Base-by-base conservation (phyloP, 257 asterid species). In the Gardenia jasminoides region DNA sequence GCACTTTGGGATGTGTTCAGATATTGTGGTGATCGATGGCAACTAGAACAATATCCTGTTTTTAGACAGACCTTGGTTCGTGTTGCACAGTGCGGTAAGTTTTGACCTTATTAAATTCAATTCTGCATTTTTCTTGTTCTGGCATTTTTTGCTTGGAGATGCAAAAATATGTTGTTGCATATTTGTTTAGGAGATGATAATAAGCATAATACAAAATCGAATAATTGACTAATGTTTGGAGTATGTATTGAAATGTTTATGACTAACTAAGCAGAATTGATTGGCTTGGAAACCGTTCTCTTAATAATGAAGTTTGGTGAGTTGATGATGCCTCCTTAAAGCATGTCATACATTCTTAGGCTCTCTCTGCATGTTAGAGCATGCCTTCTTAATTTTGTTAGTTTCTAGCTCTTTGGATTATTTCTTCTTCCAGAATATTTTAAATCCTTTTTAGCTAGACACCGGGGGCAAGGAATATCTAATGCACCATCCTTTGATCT, bases 1-100 rank as follows among this genome's bases (percentile, higher is more conserved):
- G 97, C 91, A 6, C 86, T 95, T 61, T 95, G 99, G 99, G 99
- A 95, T 68, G 88, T 74, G 46, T 89, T 93, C 36, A 90, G 82
- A 72, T 84, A 85, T 80, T 85, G 89, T 65, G 87, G 89, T 74
- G 92, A 90, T 68, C 87, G 79, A 7, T 93, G 93, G 92, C 90
- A 89, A 20, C 80, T 92, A 84, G 92, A 90, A 47, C 84, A 79
- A 46, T 82, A 79, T 78, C 98, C 96, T 26, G 50, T 83, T 3
- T 13, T 88, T 9, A 83, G 86, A 74, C 89, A 88, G 78, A 78
- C 83, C 80, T 76, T 91, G 76, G 80, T 92, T 77, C 92, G 89
- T 41, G 64, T 85, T 54, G 79, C 92, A 85, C 98, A 95, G 80
- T 93, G 97, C 75, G 93, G 99, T 95, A 87, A 89, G 98, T 86